Evolutionary conservation across 805 yeast genomes (phyloP).

Genomic region (Phaffomyces thermotolerans): DNA sequence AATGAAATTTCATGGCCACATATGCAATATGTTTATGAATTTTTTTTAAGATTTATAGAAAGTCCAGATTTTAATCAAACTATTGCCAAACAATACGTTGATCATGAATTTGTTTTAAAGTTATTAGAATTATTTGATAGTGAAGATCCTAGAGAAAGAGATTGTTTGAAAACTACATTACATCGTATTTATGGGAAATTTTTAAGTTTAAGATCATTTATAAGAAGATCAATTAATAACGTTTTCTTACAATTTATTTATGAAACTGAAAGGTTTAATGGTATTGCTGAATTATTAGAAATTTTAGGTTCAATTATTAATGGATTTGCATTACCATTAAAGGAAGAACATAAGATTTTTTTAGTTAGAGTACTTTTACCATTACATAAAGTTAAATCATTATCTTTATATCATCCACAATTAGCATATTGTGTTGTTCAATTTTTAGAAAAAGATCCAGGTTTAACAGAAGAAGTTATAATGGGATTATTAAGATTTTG

Average conservation of each 20-base stretch:
- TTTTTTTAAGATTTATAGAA: slow-evolving; percentile 86
- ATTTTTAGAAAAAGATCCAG: slow-evolving; percentile 90
- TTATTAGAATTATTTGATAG: slow-evolving; percentile 87
- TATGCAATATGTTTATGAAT: slow-evolving; percentile 94
- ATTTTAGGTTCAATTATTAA: slow-evolving; percentile 94
- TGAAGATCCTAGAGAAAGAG: slow-evolving; percentile 95
- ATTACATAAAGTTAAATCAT: slow-evolving; percentile 82
- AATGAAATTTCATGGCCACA: slow-evolving; percentile 98
- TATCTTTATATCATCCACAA: slow-evolving; percentile 92
- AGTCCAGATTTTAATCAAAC: slow-evolving; percentile 92
- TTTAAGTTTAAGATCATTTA: slow-evolving; percentile 79
- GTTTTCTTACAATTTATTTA: slow-evolving; percentile 89
- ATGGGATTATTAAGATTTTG: slow-evolving; percentile 89
- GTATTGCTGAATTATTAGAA: slow-evolving; percentile 90
- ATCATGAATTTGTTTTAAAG: slow-evolving; percentile 77
- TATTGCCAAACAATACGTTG: slow-evolving; percentile 87
- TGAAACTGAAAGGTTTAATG: slow-evolving; percentile 94
- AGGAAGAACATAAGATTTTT: slow-evolving; percentile 94
- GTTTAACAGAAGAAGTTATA: slow-evolving; percentile 90
- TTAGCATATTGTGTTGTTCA: slow-evolving; percentile 95
- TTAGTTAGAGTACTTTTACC: slow-evolving; percentile 83
- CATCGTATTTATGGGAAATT: slow-evolving; percentile 97
- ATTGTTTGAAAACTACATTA: slow-evolving; percentile 87
- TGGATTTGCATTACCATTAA: slow-evolving; percentile 95
- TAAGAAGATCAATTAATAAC: slow-evolving; percentile 84